Base-by-base conservation (phyloP, 768 basidiomycete species). In the Mycena polygramma region DNA sequence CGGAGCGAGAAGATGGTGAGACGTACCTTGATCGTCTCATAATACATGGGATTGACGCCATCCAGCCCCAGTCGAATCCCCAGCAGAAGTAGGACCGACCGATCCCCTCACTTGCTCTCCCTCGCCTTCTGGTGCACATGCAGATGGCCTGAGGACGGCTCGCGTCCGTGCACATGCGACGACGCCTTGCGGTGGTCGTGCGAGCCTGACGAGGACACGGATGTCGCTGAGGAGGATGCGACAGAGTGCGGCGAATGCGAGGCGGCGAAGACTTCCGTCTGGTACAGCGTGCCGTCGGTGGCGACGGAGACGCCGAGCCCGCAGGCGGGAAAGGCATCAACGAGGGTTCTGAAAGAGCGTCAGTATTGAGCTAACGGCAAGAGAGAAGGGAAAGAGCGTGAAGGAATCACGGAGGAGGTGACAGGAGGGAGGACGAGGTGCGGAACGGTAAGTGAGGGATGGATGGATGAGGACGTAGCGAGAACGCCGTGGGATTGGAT, bases 331-430 rank as follows among this genome's bases (percentile, higher is more conserved):
- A 46, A 46, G 14, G 15, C 45, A 19, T 19, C 45, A 30, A 53
- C 52, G 24, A 53, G 52, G 35, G 17, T 53, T 53, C 24, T 26
- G 17, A 53, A 30, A 30, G 52, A 53, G 52, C 14, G 52, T 26
- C 30, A 53, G 52, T 35, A 61, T 61, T 48, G 59, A 48, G 59
- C 26, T 61, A 61, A n/a, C 59, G 49, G 59, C 59, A 48, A 61
- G 59, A 46, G 59, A 35, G 46, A 61, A 61, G 24, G 59, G 48
- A 49, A 61, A 61, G 59, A 49, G 46, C 59, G 35, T 35, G 35
- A 46, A 20, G 46, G 26, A 17, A 61, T 61, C 37, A 61, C 46
- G 57, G 24, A 15, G 39, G 57, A 41, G 37, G 57, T 30, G 52
- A 53, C 26, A n/a, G 55, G 43, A 59, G 58, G 46, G 45, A 26